A percentile compares a stretch with the other conserved stretches of the same genome.
These are phyloP conservation scores for Leccinellum albellum DNA, from an alignment of 768 basidiomycete genomes.

Conservation along the genomic window DNA sequence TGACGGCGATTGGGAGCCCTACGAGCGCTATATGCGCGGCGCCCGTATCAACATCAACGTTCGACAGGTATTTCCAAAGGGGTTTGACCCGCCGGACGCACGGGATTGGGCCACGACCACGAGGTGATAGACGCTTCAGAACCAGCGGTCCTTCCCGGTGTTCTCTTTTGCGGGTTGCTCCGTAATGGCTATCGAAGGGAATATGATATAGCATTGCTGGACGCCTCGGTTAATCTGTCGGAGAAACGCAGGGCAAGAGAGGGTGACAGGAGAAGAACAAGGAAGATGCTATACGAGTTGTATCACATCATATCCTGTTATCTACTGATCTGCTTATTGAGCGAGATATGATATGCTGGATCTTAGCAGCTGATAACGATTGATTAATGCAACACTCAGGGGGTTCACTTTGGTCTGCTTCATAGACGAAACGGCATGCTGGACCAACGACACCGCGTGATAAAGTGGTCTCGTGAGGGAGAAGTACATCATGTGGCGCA, in stretches of 20 bases:
- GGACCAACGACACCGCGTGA: slow-evolving; percentile 27
- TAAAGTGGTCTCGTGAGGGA: background rate
- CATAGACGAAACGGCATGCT: background rate
- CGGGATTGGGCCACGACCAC: slow-evolving; percentile 1
- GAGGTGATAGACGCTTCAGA: background rate
- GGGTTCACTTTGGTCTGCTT: background rate
- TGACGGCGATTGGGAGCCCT: slow-evolving; percentile 52
- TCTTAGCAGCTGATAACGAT: background rate
- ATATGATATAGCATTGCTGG: background rate
- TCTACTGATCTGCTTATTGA: slow-evolving; percentile 10
- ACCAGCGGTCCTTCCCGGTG: background rate
- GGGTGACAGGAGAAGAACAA: background rate
- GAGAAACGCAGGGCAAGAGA: background rate
- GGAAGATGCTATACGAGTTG: background rate
- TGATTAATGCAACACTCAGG: background rate
- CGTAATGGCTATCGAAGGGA: slow-evolving; percentile 2
- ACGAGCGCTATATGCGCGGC: slow-evolving; percentile 58
- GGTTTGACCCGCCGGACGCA: slow-evolving; percentile 40
- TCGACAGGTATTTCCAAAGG: slow-evolving; percentile 80
- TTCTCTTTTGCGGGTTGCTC: background rate
- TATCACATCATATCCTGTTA: background rate
- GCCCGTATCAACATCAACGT: slow-evolving; percentile 90
- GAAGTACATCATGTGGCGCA: background rate
- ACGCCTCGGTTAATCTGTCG: background rate
- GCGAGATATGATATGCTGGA: slow-evolving; percentile 4